Conservation (phyloP, 2,329 filamentous ascomycete genomes). For the Verticillium isaacii region DNA sequence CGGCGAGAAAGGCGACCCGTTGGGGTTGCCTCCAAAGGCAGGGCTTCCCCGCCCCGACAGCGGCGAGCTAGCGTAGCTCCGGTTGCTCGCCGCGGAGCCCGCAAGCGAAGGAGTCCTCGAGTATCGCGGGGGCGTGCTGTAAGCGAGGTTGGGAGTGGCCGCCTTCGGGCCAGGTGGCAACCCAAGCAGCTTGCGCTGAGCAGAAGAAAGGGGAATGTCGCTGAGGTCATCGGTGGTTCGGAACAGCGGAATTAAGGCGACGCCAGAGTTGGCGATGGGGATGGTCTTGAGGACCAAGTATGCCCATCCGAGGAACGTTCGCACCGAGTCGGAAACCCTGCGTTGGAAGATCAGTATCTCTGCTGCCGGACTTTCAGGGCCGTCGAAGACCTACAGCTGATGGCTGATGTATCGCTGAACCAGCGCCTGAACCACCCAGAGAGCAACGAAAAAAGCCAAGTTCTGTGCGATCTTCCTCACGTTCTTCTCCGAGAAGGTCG, state of each 20-base stretch:
- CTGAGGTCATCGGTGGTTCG: slow-evolving; percentile 69
- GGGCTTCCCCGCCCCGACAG: slow-evolving; percentile 53
- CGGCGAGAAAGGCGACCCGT: slow-evolving; percentile 42
- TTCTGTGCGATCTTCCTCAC: slow-evolving; percentile 68
- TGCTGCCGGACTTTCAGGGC: neutral
- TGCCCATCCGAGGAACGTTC: slow-evolving; percentile 33
- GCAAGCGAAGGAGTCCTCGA: slow-evolving; percentile 65
- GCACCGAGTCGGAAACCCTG: neutral
- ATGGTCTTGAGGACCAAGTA: slow-evolving; percentile 48
- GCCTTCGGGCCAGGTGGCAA: slow-evolving; percentile 62
- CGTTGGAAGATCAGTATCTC: neutral
- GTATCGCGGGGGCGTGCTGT: slow-evolving; percentile 84
- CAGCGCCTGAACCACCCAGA: slow-evolving; percentile 30
- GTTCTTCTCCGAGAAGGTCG: slow-evolving; percentile 75
- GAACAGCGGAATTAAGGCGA: slow-evolving; percentile 69
- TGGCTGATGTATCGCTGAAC: slow-evolving; percentile 29
- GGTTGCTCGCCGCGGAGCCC: slow-evolving; percentile 56
- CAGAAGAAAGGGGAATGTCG: slow-evolving; percentile 88
- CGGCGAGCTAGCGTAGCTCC: slow-evolving; percentile 54
- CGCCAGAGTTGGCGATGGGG: slow-evolving; percentile 64
- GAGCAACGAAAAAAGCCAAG: slow-evolving; percentile 37
- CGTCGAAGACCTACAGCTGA: slow-evolving; percentile 29
- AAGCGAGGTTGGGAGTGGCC: slow-evolving; percentile 61
- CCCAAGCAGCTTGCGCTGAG: slow-evolving; percentile 79
- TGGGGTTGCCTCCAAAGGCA: slow-evolving; percentile 25